Evolutionary conservation across 2,329 filamentous ascomycete genomes (phyloP).

Genomic region (Dactylellina sp.): DNA sequence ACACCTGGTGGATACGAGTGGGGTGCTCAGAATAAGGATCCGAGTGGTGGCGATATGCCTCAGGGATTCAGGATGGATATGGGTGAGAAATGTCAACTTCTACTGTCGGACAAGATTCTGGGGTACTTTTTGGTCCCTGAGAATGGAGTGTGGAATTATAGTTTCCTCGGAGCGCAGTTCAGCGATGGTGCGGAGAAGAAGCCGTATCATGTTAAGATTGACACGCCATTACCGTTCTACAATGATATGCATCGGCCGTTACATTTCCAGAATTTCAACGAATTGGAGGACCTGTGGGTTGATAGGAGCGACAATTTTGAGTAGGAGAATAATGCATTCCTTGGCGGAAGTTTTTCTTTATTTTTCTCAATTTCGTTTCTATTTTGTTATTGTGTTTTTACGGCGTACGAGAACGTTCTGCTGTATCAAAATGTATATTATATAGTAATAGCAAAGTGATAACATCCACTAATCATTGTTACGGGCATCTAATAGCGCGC

Average conservation of each 20-base stretch:
- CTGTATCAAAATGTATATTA: slow-evolving; percentile 45
- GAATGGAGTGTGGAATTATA: slow-evolving; percentile 93
- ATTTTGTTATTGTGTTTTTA: slow-evolving; percentile 26
- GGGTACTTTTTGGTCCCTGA: slow-evolving; percentile 98
- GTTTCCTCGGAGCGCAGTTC: slow-evolving; percentile 94
- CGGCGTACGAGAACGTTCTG: slow-evolving; percentile 44
- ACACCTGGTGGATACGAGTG: slow-evolving; percentile 94
- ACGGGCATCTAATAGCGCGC: no score
- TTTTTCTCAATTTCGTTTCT: neutral
- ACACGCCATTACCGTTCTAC: slow-evolving; percentile 83
- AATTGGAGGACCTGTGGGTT: slow-evolving; percentile 96
- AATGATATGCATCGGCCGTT: slow-evolving; percentile 89
- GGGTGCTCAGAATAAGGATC: slow-evolving; percentile 95
- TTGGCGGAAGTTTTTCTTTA: neutral
- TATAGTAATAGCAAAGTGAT: slow-evolving; percentile 16
- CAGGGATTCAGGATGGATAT: slow-evolving; percentile 91
- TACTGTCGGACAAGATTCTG: slow-evolving; percentile 91
- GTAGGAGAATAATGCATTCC: slow-evolving; percentile 65
- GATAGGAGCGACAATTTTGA: slow-evolving; percentile 94
- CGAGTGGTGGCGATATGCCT: slow-evolving; percentile 84
- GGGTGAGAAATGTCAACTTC: slow-evolving; percentile 93
- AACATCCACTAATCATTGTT: neutral
- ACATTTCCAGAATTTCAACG: slow-evolving; percentile 97
- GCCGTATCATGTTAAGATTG: slow-evolving; percentile 88
- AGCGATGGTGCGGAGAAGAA: slow-evolving; percentile 85